These are phyloP conservation scores for Daldinia vernicosa DNA, from an alignment of 495 filamentous ascomycete species.

Conservation along the genomic window DNA sequence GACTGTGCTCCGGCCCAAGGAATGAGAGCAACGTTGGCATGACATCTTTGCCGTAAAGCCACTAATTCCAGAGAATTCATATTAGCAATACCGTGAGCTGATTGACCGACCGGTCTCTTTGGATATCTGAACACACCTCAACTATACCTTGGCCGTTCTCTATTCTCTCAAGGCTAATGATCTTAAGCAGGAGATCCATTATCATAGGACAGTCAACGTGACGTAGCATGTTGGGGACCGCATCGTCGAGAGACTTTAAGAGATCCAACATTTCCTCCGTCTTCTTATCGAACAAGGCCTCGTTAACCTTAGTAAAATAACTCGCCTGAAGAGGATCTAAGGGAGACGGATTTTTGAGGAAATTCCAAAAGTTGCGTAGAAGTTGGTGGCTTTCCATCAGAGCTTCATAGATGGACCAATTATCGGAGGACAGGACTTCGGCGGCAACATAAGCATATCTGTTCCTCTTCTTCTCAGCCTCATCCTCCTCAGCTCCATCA, in stretches of 20 bases:
- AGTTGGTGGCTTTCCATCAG: conserved; percentile 83
- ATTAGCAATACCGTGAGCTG: conserved; percentile 13
- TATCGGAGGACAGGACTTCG: conserved; percentile 93
- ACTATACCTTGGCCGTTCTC: conserved; percentile 93
- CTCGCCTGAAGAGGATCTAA: conserved; percentile 92
- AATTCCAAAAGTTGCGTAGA: conserved; percentile 88
- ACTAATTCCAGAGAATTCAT: conserved; percentile 62
- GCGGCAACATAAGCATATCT: conserved; percentile 92
- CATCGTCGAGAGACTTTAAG: conserved; percentile 80
- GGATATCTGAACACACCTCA: conserved; percentile 67
- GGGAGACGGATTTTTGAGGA: conserved; percentile 78
- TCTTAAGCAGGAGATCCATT: conserved; percentile 97
- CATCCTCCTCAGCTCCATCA: conserved; percentile 63
- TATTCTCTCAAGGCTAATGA: conserved; percentile 94
- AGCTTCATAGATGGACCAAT: conserved; percentile 94
- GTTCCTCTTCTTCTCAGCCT: conserved; percentile 83
- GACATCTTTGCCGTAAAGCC: conserved; percentile 91
- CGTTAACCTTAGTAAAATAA: conserved; percentile 99
- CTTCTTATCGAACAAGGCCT: conserved; percentile 94
- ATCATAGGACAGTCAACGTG: conserved; percentile 98
- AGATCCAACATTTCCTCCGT: conserved; percentile 94
- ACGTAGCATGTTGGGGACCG: conserved; percentile 84
- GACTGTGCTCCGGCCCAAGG: conserved; percentile 79
- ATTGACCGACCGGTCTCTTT: background rate
- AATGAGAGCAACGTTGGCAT: conserved; percentile 89